These are phyloP conservation scores for Mycena maculata DNA, from an alignment of 768 basidiomycete genomes.

Conservation along the genomic window DNA sequence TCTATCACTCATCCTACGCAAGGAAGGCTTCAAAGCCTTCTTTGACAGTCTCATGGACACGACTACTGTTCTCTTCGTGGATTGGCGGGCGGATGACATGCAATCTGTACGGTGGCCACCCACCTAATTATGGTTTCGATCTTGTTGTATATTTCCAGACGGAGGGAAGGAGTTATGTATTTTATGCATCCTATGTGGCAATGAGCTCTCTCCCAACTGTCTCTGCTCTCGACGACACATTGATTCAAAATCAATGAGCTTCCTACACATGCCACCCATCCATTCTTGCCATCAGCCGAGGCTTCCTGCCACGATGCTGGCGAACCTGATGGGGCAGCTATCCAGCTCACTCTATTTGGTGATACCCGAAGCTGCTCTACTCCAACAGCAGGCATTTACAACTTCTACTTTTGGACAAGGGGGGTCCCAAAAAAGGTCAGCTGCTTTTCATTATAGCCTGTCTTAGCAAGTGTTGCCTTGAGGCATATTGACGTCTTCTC, in stretches of 20 bases:
- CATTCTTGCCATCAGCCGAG: conserved; percentile 57
- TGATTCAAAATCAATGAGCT: conserved; percentile 52
- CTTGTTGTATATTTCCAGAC: conserved; percentile 29
- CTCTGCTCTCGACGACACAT: conserved; percentile 58
- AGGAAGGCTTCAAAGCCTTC: conserved; percentile 55
- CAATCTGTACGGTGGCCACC: conserved; percentile 52
- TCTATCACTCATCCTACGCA: conserved; percentile 54
- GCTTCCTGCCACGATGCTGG: conserved; percentile 57
- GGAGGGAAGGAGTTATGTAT: conserved; percentile 7
- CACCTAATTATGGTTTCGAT: conserved; percentile 42
- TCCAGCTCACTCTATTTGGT: conserved; percentile 66
- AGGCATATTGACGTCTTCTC: too few relatives aligned
- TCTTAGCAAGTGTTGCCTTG: too few relatives aligned
- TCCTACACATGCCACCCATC: conserved; percentile 53
- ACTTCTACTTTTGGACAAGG: too few relatives aligned
- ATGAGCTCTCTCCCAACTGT: conserved; percentile 41
- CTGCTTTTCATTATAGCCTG: too few relatives aligned
- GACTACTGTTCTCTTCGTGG: conserved; percentile 45
- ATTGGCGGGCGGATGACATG: conserved; percentile 48
- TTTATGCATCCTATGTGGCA: not conserved
- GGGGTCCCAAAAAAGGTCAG: too few relatives aligned
- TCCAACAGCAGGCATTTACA: conserved; percentile 72
- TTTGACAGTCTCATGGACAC: conserved; percentile 52
- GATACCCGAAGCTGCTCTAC: conserved; percentile 71
- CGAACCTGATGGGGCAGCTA: conserved; percentile 64